Evolutionary conservation across 176 grass and related monocot genomes (phyloP), one percentile per base, ranked within the genome.

Genomic region (Poa annua): DNA sequence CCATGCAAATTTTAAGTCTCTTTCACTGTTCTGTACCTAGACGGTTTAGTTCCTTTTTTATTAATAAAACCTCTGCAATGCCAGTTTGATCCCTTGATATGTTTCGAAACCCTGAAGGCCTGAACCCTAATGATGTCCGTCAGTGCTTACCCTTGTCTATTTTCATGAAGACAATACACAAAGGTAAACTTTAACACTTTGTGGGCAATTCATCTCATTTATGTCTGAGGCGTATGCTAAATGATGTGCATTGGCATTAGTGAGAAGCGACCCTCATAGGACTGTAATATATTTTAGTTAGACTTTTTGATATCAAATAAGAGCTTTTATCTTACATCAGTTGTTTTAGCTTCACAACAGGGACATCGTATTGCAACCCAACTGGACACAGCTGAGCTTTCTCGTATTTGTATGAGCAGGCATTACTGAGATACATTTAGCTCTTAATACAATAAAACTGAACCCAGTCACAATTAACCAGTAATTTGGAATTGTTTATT

Each of bases 61-160:
- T 29, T 9, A 83, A 83, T 83, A 83, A 83, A 63, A 36, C 45
- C 12, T 35, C 19, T 75, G 69, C 81, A 50, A 21, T 49, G 13
- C 39, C 24, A 57, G 66, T 71, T 42, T 60, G 36, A 44, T 44
- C 8, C 41, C 8, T 11, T 63, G 8, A 47, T 78, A 32, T 45
- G 7, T 12, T 74, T 52, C 7, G 8, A 26, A 59, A 44, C 36
- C 12, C 19, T 11, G 8, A 26, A 59, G 22, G 19, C 12, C 19
- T 11, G 19, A 21, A 41, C 29, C 29, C 29, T 29, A 10, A 21
- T 41, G 1, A 21, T 17, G 4, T 39, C 33, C 19, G 1, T 41
- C 7, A 11, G 41, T 48, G 12, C 54, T 55, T 5, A 25, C 57
- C 21, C 21, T n/a, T 22, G 22, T 26, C 55, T 63, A 15, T 32